A percentile compares a stretch with the other conserved stretches of the same genome.
These are phyloP conservation scores for Ophiognomonia clavigignenti-juglandacearum DNA, from an alignment of 2,329 filamentous ascomycete species.

Conservation along the genomic window DNA sequence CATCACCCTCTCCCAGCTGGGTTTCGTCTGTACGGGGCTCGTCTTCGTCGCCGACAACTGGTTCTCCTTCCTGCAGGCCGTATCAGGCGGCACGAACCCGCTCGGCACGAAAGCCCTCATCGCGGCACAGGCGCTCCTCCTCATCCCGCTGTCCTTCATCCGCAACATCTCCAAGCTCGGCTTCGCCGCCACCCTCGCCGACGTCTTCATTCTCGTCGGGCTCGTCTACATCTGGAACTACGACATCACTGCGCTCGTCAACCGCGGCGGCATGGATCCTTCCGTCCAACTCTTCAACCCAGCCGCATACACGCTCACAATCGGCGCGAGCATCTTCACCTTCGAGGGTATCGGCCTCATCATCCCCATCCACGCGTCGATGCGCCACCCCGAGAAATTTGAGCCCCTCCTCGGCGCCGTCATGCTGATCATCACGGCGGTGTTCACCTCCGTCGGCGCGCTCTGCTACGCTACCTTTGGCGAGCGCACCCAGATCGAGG, in stretches of 20 bases:
- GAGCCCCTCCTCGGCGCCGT: slow-evolving; percentile 60
- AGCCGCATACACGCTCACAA: slow-evolving; percentile 61
- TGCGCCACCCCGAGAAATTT: slow-evolving; percentile 66
- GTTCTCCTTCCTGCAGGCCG: slow-evolving; percentile 60
- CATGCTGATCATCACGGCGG: slow-evolving; percentile 68
- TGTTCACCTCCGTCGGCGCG: slow-evolving; percentile 68
- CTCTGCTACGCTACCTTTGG: slow-evolving; percentile 74
- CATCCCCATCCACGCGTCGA: slow-evolving; percentile 70
- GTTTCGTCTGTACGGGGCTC: slow-evolving; percentile 72
- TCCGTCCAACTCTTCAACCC: slow-evolving; percentile 68
- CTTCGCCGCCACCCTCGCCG: slow-evolving; percentile 62
- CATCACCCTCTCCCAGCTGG: slow-evolving; percentile 69
- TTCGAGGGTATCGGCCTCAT: slow-evolving; percentile 77
- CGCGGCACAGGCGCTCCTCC: slow-evolving; percentile 56
- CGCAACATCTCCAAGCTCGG: slow-evolving; percentile 73
- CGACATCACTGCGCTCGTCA: slow-evolving; percentile 54
- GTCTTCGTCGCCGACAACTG: slow-evolving; percentile 76
- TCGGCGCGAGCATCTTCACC: slow-evolving; percentile 71
- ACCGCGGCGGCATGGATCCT: slow-evolving; percentile 51
- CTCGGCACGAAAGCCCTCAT: slow-evolving; percentile 57
- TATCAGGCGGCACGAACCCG: slow-evolving; percentile 43
- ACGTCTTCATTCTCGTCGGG: slow-evolving; percentile 67
- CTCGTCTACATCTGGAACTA: slow-evolving; percentile 70
- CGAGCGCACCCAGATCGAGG: slow-evolving; percentile 62
- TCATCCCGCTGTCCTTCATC: slow-evolving; percentile 65